These are phyloP conservation scores for Phytophthora crassamura DNA, from an alignment of 352 stramenopile genomes.

Conservation along the genomic window DNA sequence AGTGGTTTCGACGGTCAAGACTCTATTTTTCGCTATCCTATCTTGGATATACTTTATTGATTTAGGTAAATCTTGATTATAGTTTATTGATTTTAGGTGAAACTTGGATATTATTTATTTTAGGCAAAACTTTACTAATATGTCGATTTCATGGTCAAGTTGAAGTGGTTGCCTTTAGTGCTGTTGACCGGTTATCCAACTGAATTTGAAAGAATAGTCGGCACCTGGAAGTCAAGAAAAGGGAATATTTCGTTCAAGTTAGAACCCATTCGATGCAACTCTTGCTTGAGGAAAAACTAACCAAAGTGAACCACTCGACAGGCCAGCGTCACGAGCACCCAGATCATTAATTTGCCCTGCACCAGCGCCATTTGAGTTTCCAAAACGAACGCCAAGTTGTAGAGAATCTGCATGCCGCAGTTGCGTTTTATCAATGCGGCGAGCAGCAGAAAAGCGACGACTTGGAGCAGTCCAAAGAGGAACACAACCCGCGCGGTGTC, in stretches of 20 bases:
- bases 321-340: slow-evolving; percentile 27
- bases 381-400: slow-evolving; percentile 44
- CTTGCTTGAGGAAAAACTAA: neutral
- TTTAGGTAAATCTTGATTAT: no score
- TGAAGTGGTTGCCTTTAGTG: no score
- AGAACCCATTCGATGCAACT: neutral
- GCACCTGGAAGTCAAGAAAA: no score
- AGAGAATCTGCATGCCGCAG: slow-evolving; percentile 21
- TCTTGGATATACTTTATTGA: no score
- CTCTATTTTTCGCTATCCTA: no score
- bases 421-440: slow-evolving; percentile 15
- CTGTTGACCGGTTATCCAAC: slow-evolving; percentile 15
- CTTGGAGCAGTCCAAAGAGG: slow-evolving; percentile 35
- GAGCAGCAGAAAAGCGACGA: slow-evolving; percentile 29
- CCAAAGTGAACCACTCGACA: slow-evolving; percentile 34
- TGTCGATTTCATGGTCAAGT: no score
- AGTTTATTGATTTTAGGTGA: no score
- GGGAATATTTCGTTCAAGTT: no score
- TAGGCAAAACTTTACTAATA: no score
- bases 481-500: slow-evolving; percentile 18
- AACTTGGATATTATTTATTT: no score
- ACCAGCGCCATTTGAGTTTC: slow-evolving; percentile 32
- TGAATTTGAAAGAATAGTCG: slow-evolving; percentile 36
- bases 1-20: slow-evolving; percentile 5
- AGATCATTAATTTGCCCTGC: slow-evolving; percentile 32